Evolutionary conservation across 2,329 filamentous ascomycete species (phyloP).

Genomic region (Calonectria montana): DNA sequence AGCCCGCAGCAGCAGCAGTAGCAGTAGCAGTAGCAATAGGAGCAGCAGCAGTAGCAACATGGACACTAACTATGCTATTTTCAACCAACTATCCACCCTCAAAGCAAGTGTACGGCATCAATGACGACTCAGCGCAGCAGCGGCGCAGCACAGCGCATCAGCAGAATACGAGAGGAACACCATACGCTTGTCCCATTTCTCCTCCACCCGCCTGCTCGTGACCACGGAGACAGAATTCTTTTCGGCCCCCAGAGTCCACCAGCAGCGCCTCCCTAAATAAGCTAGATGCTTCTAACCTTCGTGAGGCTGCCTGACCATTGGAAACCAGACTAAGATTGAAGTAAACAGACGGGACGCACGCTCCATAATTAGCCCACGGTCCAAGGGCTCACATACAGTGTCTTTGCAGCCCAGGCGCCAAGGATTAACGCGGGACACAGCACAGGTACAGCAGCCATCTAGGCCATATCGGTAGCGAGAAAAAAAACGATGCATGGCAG

Average conservation of each 20-base stretch:
- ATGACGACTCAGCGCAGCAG: conserved; percentile 4
- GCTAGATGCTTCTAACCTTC: neutral
- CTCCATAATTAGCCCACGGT: neutral
- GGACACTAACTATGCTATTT: neutral
- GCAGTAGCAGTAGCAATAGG: neutral
- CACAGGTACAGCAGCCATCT: neutral
- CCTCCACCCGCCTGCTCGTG: neutral
- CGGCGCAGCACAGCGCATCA: conserved; percentile 3
- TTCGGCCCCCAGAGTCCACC: conserved; percentile 8
- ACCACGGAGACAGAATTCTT: conserved; percentile 7
- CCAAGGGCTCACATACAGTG: neutral
- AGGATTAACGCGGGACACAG: neutral
- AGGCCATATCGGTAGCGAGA: neutral
- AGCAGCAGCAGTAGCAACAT: neutral
- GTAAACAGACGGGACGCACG: conserved; percentile 13
- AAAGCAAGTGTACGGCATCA: neutral
- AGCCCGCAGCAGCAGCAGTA: neutral
- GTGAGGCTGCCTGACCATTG: neutral
- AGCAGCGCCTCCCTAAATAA: conserved; percentile 6
- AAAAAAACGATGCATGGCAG: neutral
- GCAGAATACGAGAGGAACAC: conserved; percentile 5
- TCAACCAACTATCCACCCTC: neutral
- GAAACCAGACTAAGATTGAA: conserved; percentile 1
- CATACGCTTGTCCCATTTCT: conserved; percentile 12
- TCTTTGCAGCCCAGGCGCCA: neutral